These are phyloP conservation scores for Spergularia bocconei DNA, from an alignment of 148 eudicot genomes.

Conservation along the genomic window DNA sequence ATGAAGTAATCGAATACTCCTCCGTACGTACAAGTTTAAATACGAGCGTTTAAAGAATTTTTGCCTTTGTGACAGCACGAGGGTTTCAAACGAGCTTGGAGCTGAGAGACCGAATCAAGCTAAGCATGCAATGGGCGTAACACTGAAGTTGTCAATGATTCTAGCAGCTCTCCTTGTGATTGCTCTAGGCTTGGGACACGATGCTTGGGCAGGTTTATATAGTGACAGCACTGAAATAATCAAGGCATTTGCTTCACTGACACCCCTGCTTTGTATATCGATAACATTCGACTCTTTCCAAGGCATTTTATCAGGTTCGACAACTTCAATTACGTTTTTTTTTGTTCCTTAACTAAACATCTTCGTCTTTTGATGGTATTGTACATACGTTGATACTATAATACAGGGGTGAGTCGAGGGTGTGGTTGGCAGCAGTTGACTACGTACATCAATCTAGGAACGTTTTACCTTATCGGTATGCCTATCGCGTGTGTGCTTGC, in stretches of 20 bases:
- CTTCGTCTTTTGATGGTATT: not conserved
- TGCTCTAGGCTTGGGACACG: conserved; percentile 53
- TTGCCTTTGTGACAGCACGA: conserved; percentile 41
- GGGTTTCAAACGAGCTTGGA: conserved; percentile 87
- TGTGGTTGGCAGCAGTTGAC: conserved; percentile 88
- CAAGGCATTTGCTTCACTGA: conserved; percentile 49
- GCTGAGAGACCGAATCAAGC: conserved; percentile 55
- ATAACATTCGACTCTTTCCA: conserved; percentile 65
- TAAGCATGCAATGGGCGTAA: conserved; percentile 60
- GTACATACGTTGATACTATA: not conserved
- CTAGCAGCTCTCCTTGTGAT: conserved; percentile 38
- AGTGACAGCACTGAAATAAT: conserved; percentile 49
- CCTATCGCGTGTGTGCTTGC: conserved; percentile 54
- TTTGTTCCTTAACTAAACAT: not conserved
- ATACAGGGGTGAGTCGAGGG: conserved; percentile 79
- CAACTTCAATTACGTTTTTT: too few species aligned
- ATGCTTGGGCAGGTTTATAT: conserved; percentile 65
- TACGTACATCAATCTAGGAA: conserved; percentile 53
- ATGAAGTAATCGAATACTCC: too few species aligned
- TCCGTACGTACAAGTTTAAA: too few species aligned
- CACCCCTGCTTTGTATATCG: conserved; percentile 58
- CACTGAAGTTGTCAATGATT: conserved; percentile 58
- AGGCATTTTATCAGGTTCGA: conserved; percentile 81
- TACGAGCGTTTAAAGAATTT: not conserved
- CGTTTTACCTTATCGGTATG: conserved; percentile 68